Conservation (phyloP, 192 early-diverging fungal genomes). For the Coemansia sp. region DNA sequence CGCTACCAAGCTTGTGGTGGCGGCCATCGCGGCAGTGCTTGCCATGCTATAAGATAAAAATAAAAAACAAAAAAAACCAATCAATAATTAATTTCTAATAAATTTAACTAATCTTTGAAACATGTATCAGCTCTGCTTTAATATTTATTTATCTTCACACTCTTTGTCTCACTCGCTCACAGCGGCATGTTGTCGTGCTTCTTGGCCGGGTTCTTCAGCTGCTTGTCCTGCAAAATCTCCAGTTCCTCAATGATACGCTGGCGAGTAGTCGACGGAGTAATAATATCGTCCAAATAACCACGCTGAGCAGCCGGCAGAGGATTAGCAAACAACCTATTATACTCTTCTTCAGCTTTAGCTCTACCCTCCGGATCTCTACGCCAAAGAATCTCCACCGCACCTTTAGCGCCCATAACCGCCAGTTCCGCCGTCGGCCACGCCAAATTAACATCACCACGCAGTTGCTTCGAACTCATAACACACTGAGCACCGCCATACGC, state of each 20-base stretch:
- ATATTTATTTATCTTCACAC: no score
- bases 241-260: constrained; percentile 86
- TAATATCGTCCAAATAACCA: constrained; percentile 79
- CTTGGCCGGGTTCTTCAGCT: constrained; percentile 74
- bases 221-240: constrained; percentile 74
- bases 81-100: no score
- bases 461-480: constrained; percentile 97
- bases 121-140: no score
- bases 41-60: not conserved
- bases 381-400: constrained; percentile 97
- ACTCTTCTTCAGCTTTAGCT: constrained; percentile 76
- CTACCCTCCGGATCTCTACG: constrained; percentile 57
- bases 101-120: no score
- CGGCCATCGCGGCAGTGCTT: not conserved
- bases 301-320: constrained; percentile 91
- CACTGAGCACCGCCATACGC: constrained; percentile 98
- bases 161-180: constrained; percentile 31
- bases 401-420: constrained; percentile 98
- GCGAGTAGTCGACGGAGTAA: constrained; percentile 72
- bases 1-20: not conserved
- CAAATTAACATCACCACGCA: constrained; percentile 88
- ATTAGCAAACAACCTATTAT: constrained; percentile 90
- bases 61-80: not conserved
- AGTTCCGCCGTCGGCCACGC: constrained; percentile 97
- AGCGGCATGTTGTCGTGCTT: constrained; percentile 96